Evolutionary conservation across 768 basidiomycete genomes (phyloP).

Genomic region (Boletus sp.): DNA sequence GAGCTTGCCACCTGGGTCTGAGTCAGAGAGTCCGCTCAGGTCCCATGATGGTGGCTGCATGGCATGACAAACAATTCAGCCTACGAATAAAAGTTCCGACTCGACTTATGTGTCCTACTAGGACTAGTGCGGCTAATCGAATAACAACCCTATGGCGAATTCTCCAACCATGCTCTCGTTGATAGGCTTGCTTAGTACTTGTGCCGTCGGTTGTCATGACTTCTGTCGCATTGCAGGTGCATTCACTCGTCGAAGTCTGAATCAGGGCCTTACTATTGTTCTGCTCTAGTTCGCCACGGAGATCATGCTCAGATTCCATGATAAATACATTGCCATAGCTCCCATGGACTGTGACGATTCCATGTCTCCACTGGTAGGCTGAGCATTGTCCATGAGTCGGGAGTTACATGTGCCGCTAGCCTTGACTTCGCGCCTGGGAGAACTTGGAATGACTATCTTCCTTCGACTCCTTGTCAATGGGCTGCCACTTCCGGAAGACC

Average conservation of each 20-base stretch:
- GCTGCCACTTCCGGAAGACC: not conserved
- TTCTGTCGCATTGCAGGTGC: not conserved
- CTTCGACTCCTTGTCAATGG: not conserved
- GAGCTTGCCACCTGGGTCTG: not conserved
- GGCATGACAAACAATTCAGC: not conserved
- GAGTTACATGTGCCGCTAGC: not conserved
- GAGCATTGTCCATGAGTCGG: too few species aligned
- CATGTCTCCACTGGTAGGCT: too few species aligned
- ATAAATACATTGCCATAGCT: not conserved
- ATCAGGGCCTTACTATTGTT: not conserved
- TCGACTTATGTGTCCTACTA: not conserved
- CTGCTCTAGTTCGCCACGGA: not conserved
- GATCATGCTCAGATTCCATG: not conserved
- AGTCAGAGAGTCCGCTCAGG: not conserved
- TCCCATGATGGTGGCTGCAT: not conserved
- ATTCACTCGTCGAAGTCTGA: not conserved
- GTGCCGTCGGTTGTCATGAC: not conserved
- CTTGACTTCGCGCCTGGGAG: not conserved
- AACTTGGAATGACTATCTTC: too few species aligned
- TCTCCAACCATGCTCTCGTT: not conserved
- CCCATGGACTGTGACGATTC: too few species aligned
- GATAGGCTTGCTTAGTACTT: too few species aligned
- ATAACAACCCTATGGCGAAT: not conserved
- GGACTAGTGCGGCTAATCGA: not conserved
- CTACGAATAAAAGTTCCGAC: not conserved